Conservation (phyloP, 164 flowering plant genomes). For the Echeveria elegans region DNA sequence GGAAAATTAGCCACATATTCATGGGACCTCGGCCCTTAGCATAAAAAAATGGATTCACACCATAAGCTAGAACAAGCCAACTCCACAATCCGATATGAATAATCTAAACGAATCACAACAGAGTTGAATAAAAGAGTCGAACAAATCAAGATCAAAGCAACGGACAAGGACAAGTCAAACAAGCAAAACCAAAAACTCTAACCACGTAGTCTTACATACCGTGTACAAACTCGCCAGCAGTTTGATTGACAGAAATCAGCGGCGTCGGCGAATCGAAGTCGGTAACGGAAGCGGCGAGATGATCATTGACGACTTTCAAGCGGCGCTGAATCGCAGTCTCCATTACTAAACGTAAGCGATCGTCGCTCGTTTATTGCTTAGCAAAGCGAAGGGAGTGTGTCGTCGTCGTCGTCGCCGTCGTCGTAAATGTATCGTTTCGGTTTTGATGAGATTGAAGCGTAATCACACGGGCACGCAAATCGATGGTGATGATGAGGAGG, state of each 20-base stretch:
- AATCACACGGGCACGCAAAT: neutral
- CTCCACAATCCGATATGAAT: neutral
- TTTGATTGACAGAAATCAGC: neutral
- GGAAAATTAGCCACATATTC: too few relatives aligned
- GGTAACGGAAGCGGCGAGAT: neutral
- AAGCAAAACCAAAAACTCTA: too few relatives aligned
- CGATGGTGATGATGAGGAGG: neutral
- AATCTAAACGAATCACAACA: neutral
- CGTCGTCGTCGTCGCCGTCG: neutral
- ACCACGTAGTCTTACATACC: neutral
- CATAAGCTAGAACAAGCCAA: neutral
- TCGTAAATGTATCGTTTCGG: neutral
- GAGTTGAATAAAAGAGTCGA: neutral
- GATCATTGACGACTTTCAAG: neutral
- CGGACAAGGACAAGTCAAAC: too few relatives aligned
- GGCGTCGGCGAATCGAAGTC: neutral
- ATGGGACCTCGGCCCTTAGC: too few relatives aligned
- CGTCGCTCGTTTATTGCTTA: neutral
- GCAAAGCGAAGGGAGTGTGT: neutral
- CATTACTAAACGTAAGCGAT: neutral
- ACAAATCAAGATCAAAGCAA: neutral
- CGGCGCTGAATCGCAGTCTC: neutral
- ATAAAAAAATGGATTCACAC: too few relatives aligned
- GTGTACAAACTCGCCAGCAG: conserved; percentile 3
- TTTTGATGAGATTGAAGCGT: neutral